These are phyloP conservation scores for Candida easanensis DNA, from an alignment of 805 yeast species.

Conservation along the genomic window DNA sequence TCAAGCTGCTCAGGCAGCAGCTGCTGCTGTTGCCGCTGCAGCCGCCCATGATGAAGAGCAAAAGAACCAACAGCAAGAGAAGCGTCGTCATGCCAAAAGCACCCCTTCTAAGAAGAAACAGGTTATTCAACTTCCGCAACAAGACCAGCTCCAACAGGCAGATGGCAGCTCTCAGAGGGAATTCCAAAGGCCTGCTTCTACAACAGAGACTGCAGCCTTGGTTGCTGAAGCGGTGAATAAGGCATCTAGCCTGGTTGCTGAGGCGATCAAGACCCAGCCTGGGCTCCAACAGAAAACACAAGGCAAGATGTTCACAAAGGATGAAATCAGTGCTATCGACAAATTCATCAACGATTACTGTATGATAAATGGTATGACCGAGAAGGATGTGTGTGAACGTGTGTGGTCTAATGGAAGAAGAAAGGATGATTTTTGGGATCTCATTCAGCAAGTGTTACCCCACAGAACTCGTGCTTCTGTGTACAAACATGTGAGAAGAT, in stretches of 20 bases:
- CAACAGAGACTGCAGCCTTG: conserved; percentile 29
- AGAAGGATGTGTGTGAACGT: conserved; percentile 73
- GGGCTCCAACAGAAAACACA: conserved; percentile 13
- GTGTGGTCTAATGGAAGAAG: conserved; percentile 85
- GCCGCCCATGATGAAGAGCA: conserved; percentile 14
- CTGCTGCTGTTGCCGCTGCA: conserved; percentile 23
- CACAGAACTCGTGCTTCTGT: conserved; percentile 84
- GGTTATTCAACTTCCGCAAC: background rate
- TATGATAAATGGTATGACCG: conserved; percentile 54
- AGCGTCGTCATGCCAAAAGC: conserved; percentile 3
- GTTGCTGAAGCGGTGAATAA: conserved; percentile 43
- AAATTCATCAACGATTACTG: conserved; percentile 70
- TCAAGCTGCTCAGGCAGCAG: conserved; percentile 21
- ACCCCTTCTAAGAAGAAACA: conserved; percentile 6
- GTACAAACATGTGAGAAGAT: conserved; percentile 88
- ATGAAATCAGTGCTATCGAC: conserved; percentile 71
- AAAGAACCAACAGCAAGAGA: conserved; percentile 4
- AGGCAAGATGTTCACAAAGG: conserved; percentile 47
- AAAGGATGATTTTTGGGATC: conserved; percentile 90
- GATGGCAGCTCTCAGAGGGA: background rate
- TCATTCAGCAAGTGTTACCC: conserved; percentile 74
- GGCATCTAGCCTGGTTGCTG: conserved; percentile 30
- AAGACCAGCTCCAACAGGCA: background rate
- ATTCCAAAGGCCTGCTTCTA: background rate
- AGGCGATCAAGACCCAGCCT: background rate